Percentiles rank a stretch among this genome's conserved stretches.
Conservation (phyloP, 345 rosid species). For the Hibiscus trionum region DNA sequence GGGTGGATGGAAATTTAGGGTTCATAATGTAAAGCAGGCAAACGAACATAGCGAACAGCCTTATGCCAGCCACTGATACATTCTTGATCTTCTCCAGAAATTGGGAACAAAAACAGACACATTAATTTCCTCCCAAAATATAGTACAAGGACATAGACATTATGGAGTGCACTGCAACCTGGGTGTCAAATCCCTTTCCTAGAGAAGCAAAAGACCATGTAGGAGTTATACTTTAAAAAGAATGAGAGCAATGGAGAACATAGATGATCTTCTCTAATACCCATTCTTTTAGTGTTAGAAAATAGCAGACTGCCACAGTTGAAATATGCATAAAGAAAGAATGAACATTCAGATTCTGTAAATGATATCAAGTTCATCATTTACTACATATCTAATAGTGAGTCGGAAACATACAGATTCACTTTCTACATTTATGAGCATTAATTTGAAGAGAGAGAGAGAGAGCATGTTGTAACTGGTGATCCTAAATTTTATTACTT, state of each 20-base stretch:
- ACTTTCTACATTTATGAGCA: neutral
- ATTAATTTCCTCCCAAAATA: conserved; percentile 1
- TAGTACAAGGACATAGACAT: neutral
- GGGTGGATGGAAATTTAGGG: neutral
- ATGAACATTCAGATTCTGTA: neutral
- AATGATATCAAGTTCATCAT: conserved; percentile 1
- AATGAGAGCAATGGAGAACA: neutral
- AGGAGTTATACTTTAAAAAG: neutral
- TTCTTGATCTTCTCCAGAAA: neutral
- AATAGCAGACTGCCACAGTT: neutral
- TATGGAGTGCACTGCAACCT: neutral
- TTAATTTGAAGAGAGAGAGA: neutral
- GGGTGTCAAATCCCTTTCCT: conserved; percentile 4
- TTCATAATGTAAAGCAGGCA: neutral
- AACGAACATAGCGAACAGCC: neutral
- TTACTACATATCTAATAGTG: neutral
- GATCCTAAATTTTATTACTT: neutral
- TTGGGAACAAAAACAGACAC: neutral
- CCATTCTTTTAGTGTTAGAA: neutral
- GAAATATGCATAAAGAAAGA: neutral
- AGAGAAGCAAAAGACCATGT: neutral
- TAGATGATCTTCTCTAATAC: neutral
- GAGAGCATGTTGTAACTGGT: neutral
- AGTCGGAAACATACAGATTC: neutral
- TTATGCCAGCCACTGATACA: neutral